Conservation (phyloP, 2,329 filamentous ascomycete genomes). For the Ophiostoma angusticollis region DNA sequence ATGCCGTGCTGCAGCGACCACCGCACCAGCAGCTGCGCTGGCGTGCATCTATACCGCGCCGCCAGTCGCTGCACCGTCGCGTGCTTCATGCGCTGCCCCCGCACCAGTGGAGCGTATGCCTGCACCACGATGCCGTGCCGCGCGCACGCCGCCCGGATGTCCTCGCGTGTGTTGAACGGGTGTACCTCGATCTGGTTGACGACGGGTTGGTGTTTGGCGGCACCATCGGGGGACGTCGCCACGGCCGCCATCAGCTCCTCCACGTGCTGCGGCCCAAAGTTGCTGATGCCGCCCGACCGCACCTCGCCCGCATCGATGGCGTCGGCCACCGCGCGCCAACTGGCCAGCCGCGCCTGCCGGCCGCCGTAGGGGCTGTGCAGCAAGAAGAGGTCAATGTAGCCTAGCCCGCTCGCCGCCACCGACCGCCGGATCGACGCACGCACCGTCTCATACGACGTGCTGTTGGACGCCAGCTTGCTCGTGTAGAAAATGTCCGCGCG, state of each 20-base stretch:
- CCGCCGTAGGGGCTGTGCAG: conserved; percentile 72
- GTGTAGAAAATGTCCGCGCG: conserved; percentile 69
- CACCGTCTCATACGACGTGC: conserved; percentile 52
- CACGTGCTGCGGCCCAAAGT: conserved; percentile 64
- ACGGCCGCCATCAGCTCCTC: conserved; percentile 55
- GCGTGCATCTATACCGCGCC: conserved; percentile 55
- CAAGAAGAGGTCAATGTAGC: conserved; percentile 68
- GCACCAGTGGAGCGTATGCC: conserved; percentile 67
- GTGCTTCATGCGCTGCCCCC: conserved; percentile 57
- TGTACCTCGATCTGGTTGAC: conserved; percentile 77
- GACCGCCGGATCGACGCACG: conserved; percentile 52
- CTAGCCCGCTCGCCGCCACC: conserved; percentile 51
- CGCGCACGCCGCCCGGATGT: conserved; percentile 54
- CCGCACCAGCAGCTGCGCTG: conserved; percentile 61
- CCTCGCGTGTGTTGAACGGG: conserved; percentile 63
- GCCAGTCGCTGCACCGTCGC: conserved; percentile 48
- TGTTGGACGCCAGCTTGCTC: conserved; percentile 59
- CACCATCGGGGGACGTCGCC: too few relatives aligned
- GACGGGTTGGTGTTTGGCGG: conserved; percentile 47
- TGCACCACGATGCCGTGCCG: conserved; percentile 57
- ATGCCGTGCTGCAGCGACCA: conserved; percentile 68
- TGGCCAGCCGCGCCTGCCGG: conserved; percentile 50
- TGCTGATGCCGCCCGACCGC: conserved; percentile 60
- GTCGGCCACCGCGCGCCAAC: conserved; percentile 67
- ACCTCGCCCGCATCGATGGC: conserved; percentile 60